phyloP scores from a whole-genome alignment of 169 alveolate species.

The Eimeria praecox region DNA sequence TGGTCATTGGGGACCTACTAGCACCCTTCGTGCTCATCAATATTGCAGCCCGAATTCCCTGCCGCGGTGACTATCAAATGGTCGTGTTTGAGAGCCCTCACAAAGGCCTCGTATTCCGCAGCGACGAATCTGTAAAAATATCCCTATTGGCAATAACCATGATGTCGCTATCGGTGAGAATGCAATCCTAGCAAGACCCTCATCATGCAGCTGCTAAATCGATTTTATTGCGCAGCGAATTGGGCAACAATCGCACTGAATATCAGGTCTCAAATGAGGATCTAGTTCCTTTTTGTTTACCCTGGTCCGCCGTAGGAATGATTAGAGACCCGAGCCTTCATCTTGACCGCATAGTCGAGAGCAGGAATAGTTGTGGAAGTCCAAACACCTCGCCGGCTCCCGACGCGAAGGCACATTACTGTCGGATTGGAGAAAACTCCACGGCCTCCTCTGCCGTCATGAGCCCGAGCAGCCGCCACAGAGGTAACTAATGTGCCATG shows the following conservation, averaged over 20 bases:
- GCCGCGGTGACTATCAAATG: constrained; percentile 81
- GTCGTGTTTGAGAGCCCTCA: constrained; percentile 63
- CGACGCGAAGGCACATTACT: constrained; percentile 82
- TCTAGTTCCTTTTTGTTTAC: background rate
- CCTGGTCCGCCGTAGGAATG: constrained; percentile 87
- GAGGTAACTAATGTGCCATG: constrained; percentile 91
- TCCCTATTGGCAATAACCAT: background rate
- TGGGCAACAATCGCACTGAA: background rate
- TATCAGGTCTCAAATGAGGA: background rate
- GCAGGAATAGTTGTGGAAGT: constrained; percentile 83
- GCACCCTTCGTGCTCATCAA: constrained; percentile 73
- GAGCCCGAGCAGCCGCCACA: constrained; percentile 88
- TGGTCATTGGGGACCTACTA: constrained; percentile 22
- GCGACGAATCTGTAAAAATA: constrained; percentile 47
- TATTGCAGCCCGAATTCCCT: constrained; percentile 80
- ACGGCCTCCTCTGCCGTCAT: constrained; percentile 86
- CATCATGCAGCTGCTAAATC: background rate
- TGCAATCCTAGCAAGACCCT: background rate
- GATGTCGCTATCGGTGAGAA: background rate
- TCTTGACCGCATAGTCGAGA: constrained; percentile 86
- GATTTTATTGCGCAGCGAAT: background rate
- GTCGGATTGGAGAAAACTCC: constrained; percentile 81
- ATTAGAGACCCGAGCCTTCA: constrained; percentile 87
- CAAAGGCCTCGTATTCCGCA: constrained; percentile 77
- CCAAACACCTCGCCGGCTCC: constrained; percentile 78